phyloP scores from a whole-genome alignment of 441 rosid genomes.

The Populus trichocarpa region DNA sequence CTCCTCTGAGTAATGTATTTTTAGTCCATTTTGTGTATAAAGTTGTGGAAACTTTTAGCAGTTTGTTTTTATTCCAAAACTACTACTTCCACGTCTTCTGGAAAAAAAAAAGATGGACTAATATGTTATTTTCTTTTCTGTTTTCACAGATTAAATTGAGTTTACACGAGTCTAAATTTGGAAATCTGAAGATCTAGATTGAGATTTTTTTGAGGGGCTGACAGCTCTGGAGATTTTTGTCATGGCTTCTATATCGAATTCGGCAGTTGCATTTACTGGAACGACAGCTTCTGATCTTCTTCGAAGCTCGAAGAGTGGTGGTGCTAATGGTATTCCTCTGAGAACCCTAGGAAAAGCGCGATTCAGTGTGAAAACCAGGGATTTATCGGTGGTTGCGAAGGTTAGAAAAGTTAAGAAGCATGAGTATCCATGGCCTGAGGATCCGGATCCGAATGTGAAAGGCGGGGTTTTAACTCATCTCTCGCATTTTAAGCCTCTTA shows the following conservation, averaged over 20 bases:
- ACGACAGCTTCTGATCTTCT: constrained; percentile 75
- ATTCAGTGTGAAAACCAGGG: constrained; percentile 30
- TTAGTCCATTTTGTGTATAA: background rate
- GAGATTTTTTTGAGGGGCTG: constrained; percentile 24
- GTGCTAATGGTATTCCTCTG: constrained; percentile 55
- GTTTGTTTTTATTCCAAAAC: background rate
- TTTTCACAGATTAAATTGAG: constrained; percentile 8
- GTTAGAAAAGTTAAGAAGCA: constrained; percentile 79
- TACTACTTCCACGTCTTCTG: background rate
- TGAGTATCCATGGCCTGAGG: constrained; percentile 82
- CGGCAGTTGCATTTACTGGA: constrained; percentile 44
- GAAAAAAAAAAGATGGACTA: background rate
- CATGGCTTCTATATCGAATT: constrained; percentile 66
- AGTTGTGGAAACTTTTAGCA: background rate
- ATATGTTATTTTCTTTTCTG: background rate
- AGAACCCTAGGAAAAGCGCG: constrained; percentile 47
- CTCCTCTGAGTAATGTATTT: background rate
- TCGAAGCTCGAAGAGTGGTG: constrained; percentile 51
- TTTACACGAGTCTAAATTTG: background rate
- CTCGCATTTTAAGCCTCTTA: constrained; percentile 76
- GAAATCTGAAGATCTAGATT: constrained; percentile 11
- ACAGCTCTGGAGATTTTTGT: constrained; percentile 11
- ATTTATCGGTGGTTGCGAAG: constrained; percentile 44
- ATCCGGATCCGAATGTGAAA: constrained; percentile 85
- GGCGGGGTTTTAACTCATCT: constrained; percentile 82